Base-by-base conservation (phyloP, 1,139 yeast genomes). In the Debaryomyces robertsiae region DNA sequence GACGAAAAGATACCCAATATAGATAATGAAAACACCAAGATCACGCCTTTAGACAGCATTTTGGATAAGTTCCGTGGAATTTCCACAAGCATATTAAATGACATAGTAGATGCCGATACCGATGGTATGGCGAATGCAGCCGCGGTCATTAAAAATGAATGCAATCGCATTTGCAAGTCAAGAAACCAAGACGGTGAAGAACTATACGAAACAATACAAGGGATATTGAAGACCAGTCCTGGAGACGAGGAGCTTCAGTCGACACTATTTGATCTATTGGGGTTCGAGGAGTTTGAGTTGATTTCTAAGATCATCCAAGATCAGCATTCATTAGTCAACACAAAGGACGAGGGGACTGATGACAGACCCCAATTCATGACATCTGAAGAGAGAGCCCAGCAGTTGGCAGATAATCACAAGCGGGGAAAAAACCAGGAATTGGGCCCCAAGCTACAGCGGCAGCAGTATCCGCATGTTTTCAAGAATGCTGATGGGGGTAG, bases 391-490 rank as follows among this genome's bases (percentile, higher is more conserved):
- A 71, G 86, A 36, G 79, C 76, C 6, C 75, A 75, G 25, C 77
- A 79, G 47, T 77, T 84, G 6, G 61, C 72, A 15, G 77, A 75
- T 27, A 87, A 83, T 50, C 76, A 78, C 18, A 61, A 66, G 42
- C 60, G 63, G 18, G 77, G 81, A 1, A 77, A 75, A 49, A 77
- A 76, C 52, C 72, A 75, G 35, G 65, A 74, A 38, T 55, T 85
- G 40, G 66, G 70, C 30, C 77, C 77, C 15, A 75, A 74, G 40
- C 58, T 65, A 25, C 61, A 69, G 2, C 69, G 68, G 19, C 76
- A 76, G 28, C 69, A 78, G 45, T 93, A 89, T 52, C 97, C 98
- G 0, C 95, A 94, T 65, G 98, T 94, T 1, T 93, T 75, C 59
- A 80, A 87, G 47, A 73, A 84, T 34, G 79, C 77, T 39, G 90